Evolutionary conservation across 129 eudicot genomes (phyloP).

Genomic region (Flaveria trinervia): DNA sequence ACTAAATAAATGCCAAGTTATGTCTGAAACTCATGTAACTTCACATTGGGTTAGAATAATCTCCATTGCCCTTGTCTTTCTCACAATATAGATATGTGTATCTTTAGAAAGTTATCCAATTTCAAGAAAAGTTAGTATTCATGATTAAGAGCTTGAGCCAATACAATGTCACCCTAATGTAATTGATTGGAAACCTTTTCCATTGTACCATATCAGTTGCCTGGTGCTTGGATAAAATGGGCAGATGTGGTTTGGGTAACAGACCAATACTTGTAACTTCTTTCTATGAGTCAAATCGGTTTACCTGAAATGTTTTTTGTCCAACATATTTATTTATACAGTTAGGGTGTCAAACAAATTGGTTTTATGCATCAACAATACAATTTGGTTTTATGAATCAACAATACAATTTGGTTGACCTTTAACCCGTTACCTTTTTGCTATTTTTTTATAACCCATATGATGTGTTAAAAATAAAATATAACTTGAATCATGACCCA

Average conservation of each 20-base stretch:
- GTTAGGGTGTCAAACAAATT: no score
- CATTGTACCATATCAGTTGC: background rate
- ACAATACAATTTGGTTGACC: no score
- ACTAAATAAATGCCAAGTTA: background rate
- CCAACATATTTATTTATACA: no score
- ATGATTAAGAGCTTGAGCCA: conserved; percentile 8
- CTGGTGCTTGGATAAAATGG: no score
- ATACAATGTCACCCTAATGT: conserved; percentile 1
- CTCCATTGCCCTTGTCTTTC: conserved; percentile 8
- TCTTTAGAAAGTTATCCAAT: background rate
- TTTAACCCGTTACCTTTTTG: background rate
- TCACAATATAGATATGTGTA: background rate
- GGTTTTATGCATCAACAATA: no score
- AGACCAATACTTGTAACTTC: no score
- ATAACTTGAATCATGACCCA: background rate
- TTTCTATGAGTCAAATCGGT: no score
- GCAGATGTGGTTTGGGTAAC: no score
- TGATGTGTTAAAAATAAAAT: background rate
- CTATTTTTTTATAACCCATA: background rate
- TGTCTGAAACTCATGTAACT: background rate
- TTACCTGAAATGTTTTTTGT: no score
- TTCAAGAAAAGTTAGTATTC: background rate
- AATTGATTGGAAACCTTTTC: conserved; percentile 1
- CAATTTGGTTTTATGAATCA: no score
- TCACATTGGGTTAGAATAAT: background rate